phyloP scores from a whole-genome alignment of 148 eudicot species.

The Rhododendron ferrugineum region DNA sequence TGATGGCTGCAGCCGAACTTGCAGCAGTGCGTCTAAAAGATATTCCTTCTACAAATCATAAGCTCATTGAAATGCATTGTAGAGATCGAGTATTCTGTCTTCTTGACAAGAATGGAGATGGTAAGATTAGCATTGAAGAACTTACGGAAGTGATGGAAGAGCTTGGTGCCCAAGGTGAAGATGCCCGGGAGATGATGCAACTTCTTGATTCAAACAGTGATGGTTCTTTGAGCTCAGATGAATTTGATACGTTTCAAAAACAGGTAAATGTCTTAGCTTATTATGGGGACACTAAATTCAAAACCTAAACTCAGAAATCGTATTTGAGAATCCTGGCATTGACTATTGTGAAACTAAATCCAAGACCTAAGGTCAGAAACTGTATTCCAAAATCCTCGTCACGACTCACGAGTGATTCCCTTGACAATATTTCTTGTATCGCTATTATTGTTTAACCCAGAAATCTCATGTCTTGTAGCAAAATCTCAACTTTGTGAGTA shows the following conservation, averaged over 20 bases:
- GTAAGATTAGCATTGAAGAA: constrained; percentile 95
- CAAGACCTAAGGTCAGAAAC: background rate
- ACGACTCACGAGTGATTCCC: too few relatives aligned
- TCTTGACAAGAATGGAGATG: constrained; percentile 98
- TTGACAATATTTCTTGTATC: too few relatives aligned
- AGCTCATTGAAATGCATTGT: constrained; percentile 34
- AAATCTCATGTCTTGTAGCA: too few relatives aligned
- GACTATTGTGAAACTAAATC: too few relatives aligned
- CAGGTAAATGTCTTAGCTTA: constrained; percentile 44
- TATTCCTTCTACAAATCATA: constrained; percentile 59
- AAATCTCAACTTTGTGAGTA: too few relatives aligned
- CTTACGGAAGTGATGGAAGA: constrained; percentile 97
- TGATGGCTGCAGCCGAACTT: constrained; percentile 97
- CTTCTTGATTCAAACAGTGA: constrained; percentile 91
- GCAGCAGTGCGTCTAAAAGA: constrained; percentile 87
- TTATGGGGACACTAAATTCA: background rate
- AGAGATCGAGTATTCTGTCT: constrained; percentile 63
- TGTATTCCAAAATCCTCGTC: background rate
- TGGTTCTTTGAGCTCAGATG: constrained; percentile 94
- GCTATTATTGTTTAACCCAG: too few relatives aligned
- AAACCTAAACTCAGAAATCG: background rate
- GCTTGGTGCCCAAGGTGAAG: constrained; percentile 88
- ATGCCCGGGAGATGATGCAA: constrained; percentile 96
- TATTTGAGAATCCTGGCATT: background rate
- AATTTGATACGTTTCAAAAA: constrained; percentile 78